Percentiles rank a stretch among this genome's conserved stretches.
Evolutionary conservation across 768 basidiomycete genomes (phyloP).

Genomic region (Suillus spraguei): DNA sequence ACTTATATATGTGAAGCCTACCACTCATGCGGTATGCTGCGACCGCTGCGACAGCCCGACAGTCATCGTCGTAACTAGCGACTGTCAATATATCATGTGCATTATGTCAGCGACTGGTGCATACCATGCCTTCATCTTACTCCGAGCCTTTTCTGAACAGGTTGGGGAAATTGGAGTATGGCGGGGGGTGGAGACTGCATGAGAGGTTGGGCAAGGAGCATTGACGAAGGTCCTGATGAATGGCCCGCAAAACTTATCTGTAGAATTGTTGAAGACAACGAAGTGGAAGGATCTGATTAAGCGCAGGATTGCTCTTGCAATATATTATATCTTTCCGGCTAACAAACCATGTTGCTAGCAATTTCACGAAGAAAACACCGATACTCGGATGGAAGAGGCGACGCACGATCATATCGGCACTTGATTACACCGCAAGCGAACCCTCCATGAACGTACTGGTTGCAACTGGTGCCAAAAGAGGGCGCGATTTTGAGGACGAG

Average conservation of each 20-base stretch:
- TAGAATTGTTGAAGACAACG: background rate
- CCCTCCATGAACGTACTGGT: background rate
- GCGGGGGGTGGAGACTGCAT: background rate
- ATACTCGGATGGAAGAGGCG: background rate
- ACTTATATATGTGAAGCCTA: background rate
- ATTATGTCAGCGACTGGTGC: background rate
- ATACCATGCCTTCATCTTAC: background rate
- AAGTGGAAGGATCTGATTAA: background rate
- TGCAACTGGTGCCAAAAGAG: background rate
- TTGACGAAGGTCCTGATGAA: background rate
- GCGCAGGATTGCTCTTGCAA: background rate
- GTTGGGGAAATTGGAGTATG: background rate
- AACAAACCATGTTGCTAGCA: background rate
- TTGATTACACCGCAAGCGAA: background rate
- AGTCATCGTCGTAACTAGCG: background rate
- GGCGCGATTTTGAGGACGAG: background rate
- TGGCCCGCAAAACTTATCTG: background rate
- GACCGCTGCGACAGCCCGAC: background rate
- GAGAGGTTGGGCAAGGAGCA: no score
- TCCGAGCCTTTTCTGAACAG: background rate
- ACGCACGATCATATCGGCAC: background rate
- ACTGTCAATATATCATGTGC: background rate
- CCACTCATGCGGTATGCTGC: background rate
- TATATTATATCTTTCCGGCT: background rate
- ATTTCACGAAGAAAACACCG: background rate